phyloP scores from a whole-genome alignment of 371 early-diverging fungal genomes.

The Amoeboaphelidium protococcarum region DNA sequence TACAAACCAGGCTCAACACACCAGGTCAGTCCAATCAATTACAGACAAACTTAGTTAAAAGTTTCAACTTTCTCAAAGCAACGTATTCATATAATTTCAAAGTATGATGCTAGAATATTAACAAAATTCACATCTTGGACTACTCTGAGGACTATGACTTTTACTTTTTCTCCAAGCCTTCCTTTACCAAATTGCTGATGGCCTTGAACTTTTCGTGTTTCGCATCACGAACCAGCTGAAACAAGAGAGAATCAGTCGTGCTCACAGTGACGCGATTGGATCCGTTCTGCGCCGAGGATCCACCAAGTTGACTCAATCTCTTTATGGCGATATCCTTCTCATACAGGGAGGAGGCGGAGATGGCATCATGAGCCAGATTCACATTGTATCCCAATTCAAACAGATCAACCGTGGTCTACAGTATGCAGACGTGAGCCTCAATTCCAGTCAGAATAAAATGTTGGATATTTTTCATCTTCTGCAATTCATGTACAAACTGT shows the following conservation, averaged over 20 bases:
- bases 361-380: conserved; percentile 65
- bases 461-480: too few relatives aligned
- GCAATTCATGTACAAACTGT: too few relatives aligned
- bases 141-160: too few relatives aligned
- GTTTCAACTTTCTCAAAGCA: too few relatives aligned
- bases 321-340: conserved; percentile 59
- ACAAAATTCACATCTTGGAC: too few relatives aligned
- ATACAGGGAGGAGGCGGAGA: conserved; percentile 52
- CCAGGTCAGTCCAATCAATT: too few relatives aligned
- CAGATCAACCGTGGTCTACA: conserved; percentile 72
- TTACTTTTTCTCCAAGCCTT: conserved; percentile 24
- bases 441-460: not conserved
- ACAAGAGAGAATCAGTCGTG: conserved; percentile 68
- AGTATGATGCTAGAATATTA: too few relatives aligned
- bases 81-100: too few relatives aligned
- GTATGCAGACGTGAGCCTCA: conserved; percentile 72
- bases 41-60: too few relatives aligned
- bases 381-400: conserved; percentile 43
- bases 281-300: too few relatives aligned
- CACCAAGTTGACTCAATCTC: too few relatives aligned
- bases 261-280: conserved; percentile 39
- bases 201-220: conserved; percentile 45
- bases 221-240: conserved; percentile 50
- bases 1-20: too few relatives aligned
- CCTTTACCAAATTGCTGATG: conserved; percentile 50